Evolutionary conservation across 129 eudicot species (phyloP), one percentile per base, ranked within the genome.

Genomic region (Chrysanthemum lavandulifolium): DNA sequence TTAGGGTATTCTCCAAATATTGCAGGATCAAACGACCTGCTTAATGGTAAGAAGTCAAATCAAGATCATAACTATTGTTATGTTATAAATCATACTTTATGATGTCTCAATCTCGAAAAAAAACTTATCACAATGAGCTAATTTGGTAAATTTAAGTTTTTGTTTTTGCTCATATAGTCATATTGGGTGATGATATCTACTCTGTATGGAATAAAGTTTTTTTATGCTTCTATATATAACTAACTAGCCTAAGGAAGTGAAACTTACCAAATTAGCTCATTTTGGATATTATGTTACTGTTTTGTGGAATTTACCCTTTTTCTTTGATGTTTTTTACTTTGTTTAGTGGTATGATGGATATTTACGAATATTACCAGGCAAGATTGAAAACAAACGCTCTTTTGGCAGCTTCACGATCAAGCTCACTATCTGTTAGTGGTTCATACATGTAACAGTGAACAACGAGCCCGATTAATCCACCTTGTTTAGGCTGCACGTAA

Each of bases 1-100:
- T 82, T 67, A 29, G 98, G 98, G 76, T 90, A 94, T 25, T 87
- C 89, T 36, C 98, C 97, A 62, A 84, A 82, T 29, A 90, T 73
- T 45, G 91, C 47, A 6, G 98, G 96, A 81, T 92, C 96, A 43
- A 85, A 76, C 10, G 59, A 29, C 98, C 98, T 93, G 74, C 55
- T 76, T 54, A 9, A 31, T 11, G 14, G 56, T 13, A 45, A 78
- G 18, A 71, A 25, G 13, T 71, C 29, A 58, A 78, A 64, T 13
- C 21, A 55, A 15, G 0, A 23, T 25, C 69, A 23, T 63, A 36
- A 40, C 2, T 1, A 40, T 40, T 40, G 47, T 7, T 36, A 36
- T 36, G 43, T 36, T 36, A 3, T 31, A 3, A 31, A 31, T 31
- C 36, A 31, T 31, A 31, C 36, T 31, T 31, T 31, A 31, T 31